phyloP scores from a whole-genome alignment of 257 asterid species.

The Linderniella brevidens region DNA sequence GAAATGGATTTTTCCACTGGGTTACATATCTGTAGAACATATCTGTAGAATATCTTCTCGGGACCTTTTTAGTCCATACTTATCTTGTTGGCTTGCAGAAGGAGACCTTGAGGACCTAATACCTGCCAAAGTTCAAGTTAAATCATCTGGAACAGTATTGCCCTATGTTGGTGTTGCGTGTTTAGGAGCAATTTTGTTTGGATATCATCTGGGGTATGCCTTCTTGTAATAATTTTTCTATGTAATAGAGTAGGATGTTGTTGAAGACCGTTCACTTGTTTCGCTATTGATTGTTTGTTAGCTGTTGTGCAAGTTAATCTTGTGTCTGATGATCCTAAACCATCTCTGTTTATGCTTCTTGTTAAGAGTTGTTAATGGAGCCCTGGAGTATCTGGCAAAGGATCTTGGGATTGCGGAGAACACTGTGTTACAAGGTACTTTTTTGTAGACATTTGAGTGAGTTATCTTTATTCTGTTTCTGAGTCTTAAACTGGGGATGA shows the following conservation, averaged over 20 bases:
- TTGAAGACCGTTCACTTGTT: not conserved
- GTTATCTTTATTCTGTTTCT: too few species aligned
- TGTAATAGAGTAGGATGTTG: not conserved
- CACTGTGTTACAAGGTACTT: slow-evolving; percentile 71
- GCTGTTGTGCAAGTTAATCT: not conserved
- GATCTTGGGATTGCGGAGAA: slow-evolving; percentile 78
- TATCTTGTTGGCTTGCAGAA: slow-evolving; percentile 20
- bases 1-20: not conserved
- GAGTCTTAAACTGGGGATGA: too few species aligned
- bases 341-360: slow-evolving; percentile 7
- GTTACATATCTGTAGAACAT: too few species aligned
- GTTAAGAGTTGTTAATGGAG: slow-evolving; percentile 91
- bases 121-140: slow-evolving; percentile 32
- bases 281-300: too few species aligned
- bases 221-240: not conserved
- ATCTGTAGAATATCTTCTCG: too few species aligned
- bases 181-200: slow-evolving; percentile 72
- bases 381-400: slow-evolving; percentile 74
- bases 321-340: not conserved
- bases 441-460: not conserved
- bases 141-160: slow-evolving; percentile 63
- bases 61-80: too few species aligned
- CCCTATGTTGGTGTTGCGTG: slow-evolving; percentile 97
- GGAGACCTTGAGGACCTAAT: slow-evolving; percentile 51
- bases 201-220: slow-evolving; percentile 91